Evolutionary conservation across 352 stramenopile species (phyloP).

Genomic region (Phytophthora cryptogea): DNA sequence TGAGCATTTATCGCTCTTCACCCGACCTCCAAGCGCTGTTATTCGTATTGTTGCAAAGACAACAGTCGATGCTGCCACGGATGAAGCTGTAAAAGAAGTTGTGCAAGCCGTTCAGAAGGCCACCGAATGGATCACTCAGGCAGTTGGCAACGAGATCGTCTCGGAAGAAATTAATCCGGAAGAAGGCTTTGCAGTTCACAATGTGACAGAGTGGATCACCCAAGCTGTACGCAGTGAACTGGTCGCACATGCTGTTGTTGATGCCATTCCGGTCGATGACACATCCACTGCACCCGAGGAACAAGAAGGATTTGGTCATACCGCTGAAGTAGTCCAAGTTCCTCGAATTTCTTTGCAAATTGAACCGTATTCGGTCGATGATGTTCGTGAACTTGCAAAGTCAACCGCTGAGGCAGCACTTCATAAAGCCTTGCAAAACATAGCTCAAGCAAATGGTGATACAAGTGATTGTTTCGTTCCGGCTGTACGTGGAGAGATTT

Average conservation of each 20-base stretch:
- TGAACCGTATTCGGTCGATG: neutral
- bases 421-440: constrained; percentile 10
- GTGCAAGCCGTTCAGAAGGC: constrained; percentile 11
- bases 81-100: constrained; percentile 18
- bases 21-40: constrained; percentile 2
- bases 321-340: neutral
- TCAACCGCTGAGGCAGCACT: constrained; percentile 11
- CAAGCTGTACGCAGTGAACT: constrained; percentile 11
- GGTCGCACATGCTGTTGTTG: constrained; percentile 4
- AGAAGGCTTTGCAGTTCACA: constrained; percentile 3
- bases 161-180: constrained; percentile 7
- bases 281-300: neutral
- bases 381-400: constrained; percentile 17
- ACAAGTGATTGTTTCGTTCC: constrained; percentile 12
- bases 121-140: constrained; percentile 12
- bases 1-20: neutral
- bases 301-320: neutral
- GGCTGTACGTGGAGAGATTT: constrained; percentile 9
- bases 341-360: constrained; percentile 8
- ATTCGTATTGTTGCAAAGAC: constrained; percentile 27
- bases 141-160: constrained; percentile 13
- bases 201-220: constrained; percentile 3
- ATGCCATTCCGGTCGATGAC: neutral
- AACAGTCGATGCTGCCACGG: constrained; percentile 13
- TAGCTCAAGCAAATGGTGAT: constrained; percentile 9